Evolutionary conservation across 192 early-diverging fungal species (phyloP), one percentile per base, ranked within the genome.

Genomic region (Backusella morwellensis): DNA sequence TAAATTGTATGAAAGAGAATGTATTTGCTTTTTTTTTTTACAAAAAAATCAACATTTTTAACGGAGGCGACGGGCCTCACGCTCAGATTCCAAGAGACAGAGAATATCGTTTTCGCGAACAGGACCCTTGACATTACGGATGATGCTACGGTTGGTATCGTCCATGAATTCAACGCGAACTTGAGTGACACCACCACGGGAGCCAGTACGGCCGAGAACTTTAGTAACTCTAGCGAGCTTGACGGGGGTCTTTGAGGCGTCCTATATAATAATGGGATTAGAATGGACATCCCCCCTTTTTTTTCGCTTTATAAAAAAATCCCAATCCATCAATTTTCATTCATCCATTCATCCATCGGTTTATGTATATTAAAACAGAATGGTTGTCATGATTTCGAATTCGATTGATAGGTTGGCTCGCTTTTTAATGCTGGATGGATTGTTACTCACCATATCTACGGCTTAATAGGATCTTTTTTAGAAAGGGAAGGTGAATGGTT

Each of bases 81-180:
- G 97, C 87, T 99, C 97, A 74, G 97, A 97, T 86, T 99, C 97
- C 85, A 98, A 91, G 74, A 99, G 93, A 87, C 95, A 94, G 83
- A 98, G 88, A 81, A 98, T 92, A 85, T 97, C 96, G 90, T 93
- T 92, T 86, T 97, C 96, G 81, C 96, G 94, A 78, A 99, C 97
- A 77, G 97, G 97, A 71, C 97, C 97, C 92, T 97, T 97, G 80
- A 99, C 97, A 89, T 99, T 99, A 87, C 97, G 96, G 88, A 99
- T 97, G 90, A 99, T 97, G 85, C 94, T 93, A 72, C 97, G 97
- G 86, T 86, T 89, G 70, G 88, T 83, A 84, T 99, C 96, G 86
- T 98, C 97, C 86, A 98, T 91, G 88, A 99, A 96, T 86, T 98
- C 97, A 82, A 99, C 97, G 78, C 97, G 94, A 86, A 99, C 97